Evolutionary conservation across 257 asterid genomes (phyloP).

Genomic region (Avicennia marina): DNA sequence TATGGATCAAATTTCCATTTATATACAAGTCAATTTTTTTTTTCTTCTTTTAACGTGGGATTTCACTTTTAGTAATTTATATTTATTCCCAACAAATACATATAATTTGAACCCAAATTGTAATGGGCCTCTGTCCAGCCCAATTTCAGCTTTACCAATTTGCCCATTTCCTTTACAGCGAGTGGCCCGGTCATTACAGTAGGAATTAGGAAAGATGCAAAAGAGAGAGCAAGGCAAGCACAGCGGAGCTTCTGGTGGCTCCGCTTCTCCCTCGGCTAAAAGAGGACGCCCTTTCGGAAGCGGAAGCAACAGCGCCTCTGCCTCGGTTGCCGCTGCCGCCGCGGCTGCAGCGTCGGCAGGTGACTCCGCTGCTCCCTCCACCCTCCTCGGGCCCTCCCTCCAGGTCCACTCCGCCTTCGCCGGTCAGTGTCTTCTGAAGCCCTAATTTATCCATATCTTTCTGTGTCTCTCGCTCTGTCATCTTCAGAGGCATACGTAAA

Average conservation of each 20-base stretch:
- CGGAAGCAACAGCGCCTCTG: conserved; percentile 24
- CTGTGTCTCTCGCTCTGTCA: no score
- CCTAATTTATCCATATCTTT: background rate
- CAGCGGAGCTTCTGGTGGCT: conserved; percentile 44
- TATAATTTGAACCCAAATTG: no score
- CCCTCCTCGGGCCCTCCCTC: conserved; percentile 55
- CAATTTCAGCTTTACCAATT: no score
- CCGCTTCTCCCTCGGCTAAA: conserved; percentile 54
- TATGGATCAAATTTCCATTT: no score
- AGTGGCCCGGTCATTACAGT: no score
- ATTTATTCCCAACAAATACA: no score
- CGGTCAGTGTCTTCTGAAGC: conserved; percentile 26
- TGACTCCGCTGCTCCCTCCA: conserved; percentile 37
- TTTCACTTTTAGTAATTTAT: no score
- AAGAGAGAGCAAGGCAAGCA: conserved; percentile 35
- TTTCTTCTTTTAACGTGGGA: no score
- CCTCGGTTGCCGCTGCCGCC: conserved; percentile 15
- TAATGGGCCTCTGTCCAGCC: no score
- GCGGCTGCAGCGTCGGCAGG: conserved; percentile 20
- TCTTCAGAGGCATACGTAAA: no score
- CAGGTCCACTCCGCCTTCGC: conserved; percentile 57
- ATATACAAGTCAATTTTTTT: no score
- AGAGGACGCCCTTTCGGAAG: conserved; percentile 66
- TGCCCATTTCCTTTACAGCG: no score
- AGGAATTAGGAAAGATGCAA: background rate